Evolutionary conservation across 441 rosid species (phyloP).

Genomic region (Iberis amara): DNA sequence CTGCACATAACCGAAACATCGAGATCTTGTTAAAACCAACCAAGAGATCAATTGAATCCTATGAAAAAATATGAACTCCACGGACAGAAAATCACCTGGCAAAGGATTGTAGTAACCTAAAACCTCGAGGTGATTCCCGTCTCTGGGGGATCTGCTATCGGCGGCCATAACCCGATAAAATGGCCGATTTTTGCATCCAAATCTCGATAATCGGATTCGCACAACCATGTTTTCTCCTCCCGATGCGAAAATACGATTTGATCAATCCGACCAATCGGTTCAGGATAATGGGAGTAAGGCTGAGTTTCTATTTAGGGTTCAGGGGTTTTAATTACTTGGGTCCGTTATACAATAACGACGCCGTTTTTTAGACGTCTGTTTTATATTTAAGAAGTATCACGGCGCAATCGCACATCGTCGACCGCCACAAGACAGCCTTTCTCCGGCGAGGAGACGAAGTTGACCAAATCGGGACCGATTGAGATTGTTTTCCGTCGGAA

Average conservation of each 20-base stretch:
- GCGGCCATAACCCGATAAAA: slow-evolving; percentile 77
- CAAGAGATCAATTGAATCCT: background rate
- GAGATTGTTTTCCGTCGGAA: background rate
- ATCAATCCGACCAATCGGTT: background rate
- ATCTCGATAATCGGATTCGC: slow-evolving; percentile 55
- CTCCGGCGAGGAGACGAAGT: slow-evolving; percentile 10
- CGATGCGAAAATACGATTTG: background rate
- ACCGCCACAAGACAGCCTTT: slow-evolving; percentile 22
- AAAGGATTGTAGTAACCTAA: slow-evolving; percentile 68
- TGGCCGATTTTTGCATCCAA: slow-evolving; percentile 70
- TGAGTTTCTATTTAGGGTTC: no score
- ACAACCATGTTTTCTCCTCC: slow-evolving; percentile 45
- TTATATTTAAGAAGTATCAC: background rate
- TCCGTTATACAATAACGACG: no score
- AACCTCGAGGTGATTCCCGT: slow-evolving; percentile 73
- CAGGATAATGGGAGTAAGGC: background rate
- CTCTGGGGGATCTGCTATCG: slow-evolving; percentile 69
- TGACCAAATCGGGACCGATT: background rate
- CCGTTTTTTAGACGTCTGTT: no score
- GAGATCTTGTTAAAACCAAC: background rate
- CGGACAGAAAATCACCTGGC: slow-evolving; percentile 35
- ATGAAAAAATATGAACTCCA: background rate
- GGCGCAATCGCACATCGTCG: slow-evolving; percentile 1
- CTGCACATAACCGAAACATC: slow-evolving; percentile 32
- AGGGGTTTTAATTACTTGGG: no score